Evolutionary conservation across 2,329 filamentous ascomycete species (phyloP).

Genomic region (Phyllosticta citribraziliensis): DNA sequence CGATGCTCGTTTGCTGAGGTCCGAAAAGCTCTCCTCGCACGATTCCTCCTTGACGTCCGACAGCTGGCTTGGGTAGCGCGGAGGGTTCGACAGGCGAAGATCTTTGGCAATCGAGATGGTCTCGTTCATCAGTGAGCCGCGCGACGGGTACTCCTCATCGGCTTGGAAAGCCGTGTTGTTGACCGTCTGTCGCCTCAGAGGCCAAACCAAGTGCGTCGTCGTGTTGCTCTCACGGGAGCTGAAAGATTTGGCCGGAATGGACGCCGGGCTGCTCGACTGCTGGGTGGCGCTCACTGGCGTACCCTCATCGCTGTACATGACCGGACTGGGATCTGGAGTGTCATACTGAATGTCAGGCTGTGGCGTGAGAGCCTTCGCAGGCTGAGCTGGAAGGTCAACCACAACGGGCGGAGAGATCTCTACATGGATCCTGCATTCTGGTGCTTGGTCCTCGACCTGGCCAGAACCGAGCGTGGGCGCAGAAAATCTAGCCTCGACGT

Average conservation of each 20-base stretch:
- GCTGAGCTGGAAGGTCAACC: not conserved
- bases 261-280: slow-evolving; percentile 5
- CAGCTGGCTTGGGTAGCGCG: slow-evolving; percentile 28
- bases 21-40: slow-evolving; percentile 27
- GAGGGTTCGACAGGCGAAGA: slow-evolving; percentile 21
- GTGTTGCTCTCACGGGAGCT: slow-evolving; percentile 22
- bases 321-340: not conserved
- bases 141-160: slow-evolving; percentile 2
- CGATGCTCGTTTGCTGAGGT: slow-evolving; percentile 7
- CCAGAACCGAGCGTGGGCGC: not conserved
- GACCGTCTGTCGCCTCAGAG: not conserved
- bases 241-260: slow-evolving; percentile 1
- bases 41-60: slow-evolving; percentile 40
- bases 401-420: not conserved
- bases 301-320: slow-evolving; percentile 2
- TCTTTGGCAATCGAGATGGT: slow-evolving; percentile 17
- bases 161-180: not conserved
- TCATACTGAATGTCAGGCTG: not conserved
- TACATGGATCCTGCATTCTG: not conserved
- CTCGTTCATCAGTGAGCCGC: not conserved
- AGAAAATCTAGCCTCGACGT: not conserved
- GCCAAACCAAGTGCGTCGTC: slow-evolving; percentile 26
- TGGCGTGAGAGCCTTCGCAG: not conserved
- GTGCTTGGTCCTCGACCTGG: not conserved
- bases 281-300: slow-evolving; percentile 7